Evolutionary conservation across 768 basidiomycete species (phyloP).

Genomic region (Trametes meyenii): DNA sequence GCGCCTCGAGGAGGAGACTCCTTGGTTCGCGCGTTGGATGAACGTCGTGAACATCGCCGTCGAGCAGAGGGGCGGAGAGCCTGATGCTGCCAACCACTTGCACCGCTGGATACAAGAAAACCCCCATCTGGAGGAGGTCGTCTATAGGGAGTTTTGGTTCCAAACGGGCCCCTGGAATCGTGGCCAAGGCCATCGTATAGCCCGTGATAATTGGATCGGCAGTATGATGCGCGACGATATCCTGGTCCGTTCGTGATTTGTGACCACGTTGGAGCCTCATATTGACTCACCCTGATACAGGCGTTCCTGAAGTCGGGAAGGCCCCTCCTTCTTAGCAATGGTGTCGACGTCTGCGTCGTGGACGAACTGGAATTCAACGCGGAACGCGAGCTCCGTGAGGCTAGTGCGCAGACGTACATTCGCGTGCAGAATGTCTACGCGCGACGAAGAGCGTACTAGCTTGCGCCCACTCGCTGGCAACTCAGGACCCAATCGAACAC

Average conservation of each 20-base stretch:
- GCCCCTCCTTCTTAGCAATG: conserved; percentile 68
- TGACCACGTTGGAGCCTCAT: neutral
- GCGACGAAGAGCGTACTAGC: conserved; percentile 42
- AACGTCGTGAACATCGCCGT: conserved; percentile 56
- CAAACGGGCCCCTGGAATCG: conserved; percentile 57
- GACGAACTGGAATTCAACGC: conserved; percentile 56
- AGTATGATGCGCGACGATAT: conserved; percentile 60
- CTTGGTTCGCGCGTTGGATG: conserved; percentile 68
- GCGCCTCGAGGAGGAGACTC: conserved; percentile 41
- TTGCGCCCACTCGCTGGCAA: neutral
- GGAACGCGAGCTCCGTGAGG: conserved; percentile 52
- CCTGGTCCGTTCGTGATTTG: conserved; percentile 39
- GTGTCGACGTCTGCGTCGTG: conserved; percentile 55
- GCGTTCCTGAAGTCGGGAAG: conserved; percentile 66
- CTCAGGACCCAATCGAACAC: neutral
- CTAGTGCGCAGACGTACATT: conserved; percentile 50
- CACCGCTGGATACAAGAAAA: conserved; percentile 57
- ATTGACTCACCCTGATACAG: conserved; percentile 38
- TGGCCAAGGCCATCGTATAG: conserved; percentile 40
- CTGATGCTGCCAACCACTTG: conserved; percentile 62
- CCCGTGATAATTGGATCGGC: conserved; percentile 42
- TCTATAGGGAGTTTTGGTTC: conserved; percentile 62
- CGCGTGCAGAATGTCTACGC: conserved; percentile 65
- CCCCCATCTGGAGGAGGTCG: conserved; percentile 59
- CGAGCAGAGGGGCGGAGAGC: conserved; percentile 57